Evolutionary conservation across 768 basidiomycete species (phyloP).

Genomic region (Podaxis rugospora): DNA sequence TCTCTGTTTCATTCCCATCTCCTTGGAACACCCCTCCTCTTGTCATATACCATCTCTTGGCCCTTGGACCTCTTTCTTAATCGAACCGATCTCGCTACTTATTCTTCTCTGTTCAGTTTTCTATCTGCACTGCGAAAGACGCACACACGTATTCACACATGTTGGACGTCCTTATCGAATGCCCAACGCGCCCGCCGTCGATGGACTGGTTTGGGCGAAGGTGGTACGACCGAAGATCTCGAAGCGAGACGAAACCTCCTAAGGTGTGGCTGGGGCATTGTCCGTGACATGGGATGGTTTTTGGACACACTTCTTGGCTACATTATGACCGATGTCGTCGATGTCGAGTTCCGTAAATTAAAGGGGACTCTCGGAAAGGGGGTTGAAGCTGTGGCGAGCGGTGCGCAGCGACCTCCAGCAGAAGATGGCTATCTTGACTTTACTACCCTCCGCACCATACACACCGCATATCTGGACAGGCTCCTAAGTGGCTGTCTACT

Average conservation of each 20-base stretch:
- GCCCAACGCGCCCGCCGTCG: conserved; percentile 77
- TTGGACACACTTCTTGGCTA: conserved; percentile 80
- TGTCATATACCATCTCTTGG: conserved; percentile 76
- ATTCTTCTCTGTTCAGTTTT: conserved; percentile 77
- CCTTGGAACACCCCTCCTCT: conserved; percentile 70
- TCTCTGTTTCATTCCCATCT: conserved; percentile 69
- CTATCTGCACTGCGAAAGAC: conserved; percentile 81
- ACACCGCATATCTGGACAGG: conserved; percentile 76
- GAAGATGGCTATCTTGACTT: conserved; percentile 64
- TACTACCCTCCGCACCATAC: conserved; percentile 77
- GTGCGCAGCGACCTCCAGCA: conserved; percentile 11
- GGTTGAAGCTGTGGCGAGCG: conserved; percentile 8
- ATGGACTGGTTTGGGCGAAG: conserved; percentile 87
- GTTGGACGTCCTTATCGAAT: conserved; percentile 85
- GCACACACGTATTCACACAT: conserved; percentile 72
- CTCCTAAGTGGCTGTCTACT: conserved; percentile 77
- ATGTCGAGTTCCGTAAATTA: conserved; percentile 73
- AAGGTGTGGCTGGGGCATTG: conserved; percentile 82
- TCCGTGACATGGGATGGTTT: conserved; percentile 90
- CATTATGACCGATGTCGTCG: conserved; percentile 87
- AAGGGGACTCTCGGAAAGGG: conserved; percentile 48
- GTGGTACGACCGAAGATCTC: conserved; percentile 71
- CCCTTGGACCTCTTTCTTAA: conserved; percentile 89
- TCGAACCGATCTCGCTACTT: conserved; percentile 65
- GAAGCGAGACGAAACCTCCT: conserved; percentile 60